phyloP scores from a whole-genome alignment of 1,284 basidiomycete genomes.

The Puccinia polysora region DNA sequence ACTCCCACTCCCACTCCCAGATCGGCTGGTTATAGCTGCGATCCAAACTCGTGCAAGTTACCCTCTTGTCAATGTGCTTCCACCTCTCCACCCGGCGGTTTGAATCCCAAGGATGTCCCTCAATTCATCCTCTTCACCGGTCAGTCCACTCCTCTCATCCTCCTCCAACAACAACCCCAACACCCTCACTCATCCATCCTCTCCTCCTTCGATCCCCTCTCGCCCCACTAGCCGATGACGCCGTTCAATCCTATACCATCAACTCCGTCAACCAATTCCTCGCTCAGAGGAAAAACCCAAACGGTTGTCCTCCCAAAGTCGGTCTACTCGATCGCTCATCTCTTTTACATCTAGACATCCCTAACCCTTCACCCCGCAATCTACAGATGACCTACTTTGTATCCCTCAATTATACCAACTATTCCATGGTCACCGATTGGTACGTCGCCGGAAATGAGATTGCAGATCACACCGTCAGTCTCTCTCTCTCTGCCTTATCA shows the following conservation, averaged over 20 bases:
- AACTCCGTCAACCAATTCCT: conserved; percentile 61
- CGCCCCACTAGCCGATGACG: conserved; percentile 57
- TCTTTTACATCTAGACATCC: neutral
- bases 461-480: conserved; percentile 71
- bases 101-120: conserved; percentile 64
- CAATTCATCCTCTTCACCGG: conserved; percentile 67
- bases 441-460: conserved; percentile 78
- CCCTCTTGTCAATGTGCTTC: conserved; percentile 70
- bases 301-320: conserved; percentile 66
- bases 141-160: neutral
- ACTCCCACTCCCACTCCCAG: conserved; percentile 43
- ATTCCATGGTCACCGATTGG: conserved; percentile 72
- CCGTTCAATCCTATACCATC: conserved; percentile 53
- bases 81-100: conserved; percentile 65
- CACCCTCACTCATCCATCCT: neutral
- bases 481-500: neutral
- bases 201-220: conserved; percentile 57
- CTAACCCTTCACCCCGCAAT: neutral
- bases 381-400: conserved; percentile 68
- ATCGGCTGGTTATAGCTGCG: conserved; percentile 64
- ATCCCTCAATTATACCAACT: conserved; percentile 71
- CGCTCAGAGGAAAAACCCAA: conserved; percentile 71
- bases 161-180: conserved; percentile 35
- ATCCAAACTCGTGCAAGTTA: conserved; percentile 63
- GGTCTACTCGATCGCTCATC: conserved; percentile 27